Evolutionary conservation across 345 rosid species (phyloP), one percentile per base, ranked within the genome.

Genomic region (Psidium guajava): DNA sequence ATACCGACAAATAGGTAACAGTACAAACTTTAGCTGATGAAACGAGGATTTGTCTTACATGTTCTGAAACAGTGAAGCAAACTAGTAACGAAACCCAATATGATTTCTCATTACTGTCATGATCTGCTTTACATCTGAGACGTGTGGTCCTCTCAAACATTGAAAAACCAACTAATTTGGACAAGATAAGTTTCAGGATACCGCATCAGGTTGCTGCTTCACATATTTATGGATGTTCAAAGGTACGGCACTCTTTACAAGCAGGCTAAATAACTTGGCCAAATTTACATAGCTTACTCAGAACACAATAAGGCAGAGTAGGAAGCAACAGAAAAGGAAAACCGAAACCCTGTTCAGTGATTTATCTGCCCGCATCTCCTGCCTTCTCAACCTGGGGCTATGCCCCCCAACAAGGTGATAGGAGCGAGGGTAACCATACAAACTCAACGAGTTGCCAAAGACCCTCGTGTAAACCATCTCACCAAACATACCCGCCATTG

Each of bases 261-360:
- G 83, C 22, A 82, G 54, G 22, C 83, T n/a, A 51, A 15, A 82
- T 82, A 54, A 58, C 80, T 4, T 4, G 47, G 47, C 80, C 47
- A 69, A 69, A 69, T 32, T 42, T 69, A 25, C 47, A 18, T 32
- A 9, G 47, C 80, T 69, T 32, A 55, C 58, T 94, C 92, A 97
- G 89, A 97, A 97, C 55, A 97, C 93, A n/a, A 97, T 44, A 21
- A 97, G 91, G 90, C 99, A 97, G 86, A 97, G 83, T 69, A 96
- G 89, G 86, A 94, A 89, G 88, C 94, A 96, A 82, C 99, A 97
- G 90, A 94, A 90, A 54, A 97, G 91, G 87, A 97, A 97, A 86
- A 96, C 85, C 53, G 95, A 94, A 81, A 97, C 88, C 92, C 98
- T 95, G 89, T 92, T 92, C 28, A 97, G 88, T 14, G 96, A 96